phyloP scores from a whole-genome alignment of 768 basidiomycete genomes.

The Suillus placidus region DNA sequence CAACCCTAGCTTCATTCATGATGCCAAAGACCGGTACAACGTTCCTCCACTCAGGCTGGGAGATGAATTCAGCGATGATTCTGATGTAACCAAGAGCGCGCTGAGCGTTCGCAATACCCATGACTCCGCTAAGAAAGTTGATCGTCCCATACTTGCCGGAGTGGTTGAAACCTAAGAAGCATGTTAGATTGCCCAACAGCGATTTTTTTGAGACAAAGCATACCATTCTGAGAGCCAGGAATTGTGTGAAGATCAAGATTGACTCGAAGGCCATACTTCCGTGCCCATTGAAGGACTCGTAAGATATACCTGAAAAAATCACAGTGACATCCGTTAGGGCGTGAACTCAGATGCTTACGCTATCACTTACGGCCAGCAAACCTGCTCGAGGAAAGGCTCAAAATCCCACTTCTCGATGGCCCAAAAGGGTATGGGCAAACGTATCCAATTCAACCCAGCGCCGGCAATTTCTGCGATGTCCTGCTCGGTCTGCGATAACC shows the following conservation, averaged over 20 bases:
- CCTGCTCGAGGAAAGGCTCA: slow-evolving; percentile 76
- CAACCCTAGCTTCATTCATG: slow-evolving; percentile 60
- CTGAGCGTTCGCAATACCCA: slow-evolving; percentile 88
- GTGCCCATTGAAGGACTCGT: slow-evolving; percentile 75
- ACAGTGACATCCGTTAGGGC: background rate
- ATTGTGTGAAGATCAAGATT: slow-evolving; percentile 78
- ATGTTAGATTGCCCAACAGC: slow-evolving; percentile 8
- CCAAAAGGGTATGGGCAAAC: slow-evolving; percentile 85
- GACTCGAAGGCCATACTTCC: slow-evolving; percentile 89
- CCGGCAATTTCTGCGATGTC: slow-evolving; percentile 90
- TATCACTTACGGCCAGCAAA: slow-evolving; percentile 67
- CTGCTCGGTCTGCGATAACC: slow-evolving; percentile 67
- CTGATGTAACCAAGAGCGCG: slow-evolving; percentile 77
- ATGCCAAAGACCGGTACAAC: slow-evolving; percentile 65
- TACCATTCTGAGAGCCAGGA: slow-evolving; percentile 81
- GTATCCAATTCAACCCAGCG: slow-evolving; percentile 84
- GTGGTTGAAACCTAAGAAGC: slow-evolving; percentile 52
- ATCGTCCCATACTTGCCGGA: slow-evolving; percentile 62
- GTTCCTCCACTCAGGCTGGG: slow-evolving; percentile 69
- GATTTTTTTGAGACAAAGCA: background rate
- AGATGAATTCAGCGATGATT: slow-evolving; percentile 77
- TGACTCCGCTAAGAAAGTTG: slow-evolving; percentile 69
- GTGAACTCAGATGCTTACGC: slow-evolving; percentile 6
- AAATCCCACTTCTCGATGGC: slow-evolving; percentile 73
- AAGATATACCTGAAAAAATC: slow-evolving; percentile 62